Evolutionary conservation across 176 grass and related monocot species (phyloP).

Genomic region (Saccharum officinarum): DNA sequence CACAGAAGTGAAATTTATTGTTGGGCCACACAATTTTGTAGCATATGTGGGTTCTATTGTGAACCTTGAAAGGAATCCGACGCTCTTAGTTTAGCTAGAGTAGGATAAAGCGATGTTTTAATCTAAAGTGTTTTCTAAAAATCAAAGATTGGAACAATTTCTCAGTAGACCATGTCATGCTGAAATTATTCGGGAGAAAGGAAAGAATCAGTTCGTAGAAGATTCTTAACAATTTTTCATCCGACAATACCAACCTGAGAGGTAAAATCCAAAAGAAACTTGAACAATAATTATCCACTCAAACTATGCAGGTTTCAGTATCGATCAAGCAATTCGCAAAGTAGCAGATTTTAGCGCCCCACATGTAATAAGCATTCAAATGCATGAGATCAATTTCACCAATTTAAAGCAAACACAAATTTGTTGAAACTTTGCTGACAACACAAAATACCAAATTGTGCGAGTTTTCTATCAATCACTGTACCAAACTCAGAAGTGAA

Average conservation of each 20-base stretch:
- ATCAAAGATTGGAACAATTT: not conserved
- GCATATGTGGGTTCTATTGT: not conserved
- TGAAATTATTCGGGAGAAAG: not conserved
- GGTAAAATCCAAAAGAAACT: not conserved
- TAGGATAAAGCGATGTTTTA: not conserved
- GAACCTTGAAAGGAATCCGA: not conserved
- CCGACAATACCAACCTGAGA: not conserved
- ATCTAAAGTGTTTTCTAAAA: not conserved
- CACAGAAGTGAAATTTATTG: not conserved
- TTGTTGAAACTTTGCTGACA: not conserved
- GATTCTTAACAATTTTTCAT: not conserved
- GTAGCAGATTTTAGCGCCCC: not conserved
- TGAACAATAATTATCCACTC: not conserved
- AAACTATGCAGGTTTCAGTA: not conserved
- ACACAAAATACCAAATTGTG: not conserved
- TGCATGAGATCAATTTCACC: not conserved
- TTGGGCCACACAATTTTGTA: not conserved
- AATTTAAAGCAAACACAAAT: not conserved
- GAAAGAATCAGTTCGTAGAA: not conserved
- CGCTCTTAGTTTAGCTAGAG: not conserved
- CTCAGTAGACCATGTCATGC: not conserved
- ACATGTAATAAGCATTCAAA: not conserved
- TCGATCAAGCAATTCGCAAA: not conserved
- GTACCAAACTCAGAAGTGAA: not conserved
- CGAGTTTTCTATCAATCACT: not conserved